These are phyloP conservation scores for Termitomyces sp. DNA, from an alignment of 768 basidiomycete species.

Conservation along the genomic window DNA sequence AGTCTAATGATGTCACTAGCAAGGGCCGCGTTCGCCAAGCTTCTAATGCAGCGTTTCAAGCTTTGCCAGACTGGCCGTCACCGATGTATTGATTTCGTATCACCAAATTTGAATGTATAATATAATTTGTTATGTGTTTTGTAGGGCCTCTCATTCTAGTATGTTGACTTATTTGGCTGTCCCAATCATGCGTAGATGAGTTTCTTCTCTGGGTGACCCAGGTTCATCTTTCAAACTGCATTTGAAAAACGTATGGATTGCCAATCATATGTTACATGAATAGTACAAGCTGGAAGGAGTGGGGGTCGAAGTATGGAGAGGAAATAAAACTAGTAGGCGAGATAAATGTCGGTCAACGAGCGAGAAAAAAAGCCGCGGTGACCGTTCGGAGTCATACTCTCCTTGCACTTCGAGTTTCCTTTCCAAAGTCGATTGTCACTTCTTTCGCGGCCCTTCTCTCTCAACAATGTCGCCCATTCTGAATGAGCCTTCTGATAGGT, in stretches of 20 bases:
- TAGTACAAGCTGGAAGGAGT: background rate
- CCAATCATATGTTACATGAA: background rate
- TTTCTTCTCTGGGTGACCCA: background rate
- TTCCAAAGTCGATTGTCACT: slow-evolving; percentile 1
- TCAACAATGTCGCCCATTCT: slow-evolving; percentile 24
- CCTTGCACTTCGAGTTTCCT: slow-evolving; percentile 2
- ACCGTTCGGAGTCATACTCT: background rate
- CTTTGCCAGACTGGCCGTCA: slow-evolving; percentile 73
- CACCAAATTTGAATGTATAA: background rate
- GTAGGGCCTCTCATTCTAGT: background rate
- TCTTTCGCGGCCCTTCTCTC: slow-evolving; percentile 14
- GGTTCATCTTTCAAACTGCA: background rate
- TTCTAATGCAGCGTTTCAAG: slow-evolving; percentile 67
- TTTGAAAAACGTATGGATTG: background rate
- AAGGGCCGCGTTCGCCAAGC: slow-evolving; percentile 75
- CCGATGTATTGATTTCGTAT: slow-evolving; percentile 3
- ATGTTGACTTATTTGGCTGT: background rate
- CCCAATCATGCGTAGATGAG: background rate
- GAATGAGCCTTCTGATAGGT: slow-evolving; percentile 27
- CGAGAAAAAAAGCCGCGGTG: slow-evolving; percentile 7
- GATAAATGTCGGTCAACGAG: slow-evolving; percentile 10
- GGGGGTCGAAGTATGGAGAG: background rate
- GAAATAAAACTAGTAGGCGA: background rate
- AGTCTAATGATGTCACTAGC: slow-evolving; percentile 65
- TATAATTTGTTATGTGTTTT: background rate